Conservation (phyloP, 306 rosid species). For the Astragalus membranaceus region DNA sequence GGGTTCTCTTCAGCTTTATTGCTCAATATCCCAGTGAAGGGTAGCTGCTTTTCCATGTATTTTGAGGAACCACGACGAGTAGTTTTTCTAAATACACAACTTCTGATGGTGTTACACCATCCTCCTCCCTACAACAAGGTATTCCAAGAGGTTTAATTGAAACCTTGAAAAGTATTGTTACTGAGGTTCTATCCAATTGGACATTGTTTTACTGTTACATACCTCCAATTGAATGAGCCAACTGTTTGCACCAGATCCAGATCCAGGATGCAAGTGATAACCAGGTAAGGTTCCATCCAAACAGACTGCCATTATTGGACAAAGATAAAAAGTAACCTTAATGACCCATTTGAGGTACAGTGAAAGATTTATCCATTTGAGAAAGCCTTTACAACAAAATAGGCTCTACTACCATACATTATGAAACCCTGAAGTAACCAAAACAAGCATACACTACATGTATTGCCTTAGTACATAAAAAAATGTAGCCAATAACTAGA, state of each 20-base stretch:
- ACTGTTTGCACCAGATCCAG: constrained; percentile 68
- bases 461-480: no score
- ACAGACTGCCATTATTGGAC: constrained; percentile 46
- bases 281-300: constrained; percentile 92
- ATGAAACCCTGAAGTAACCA: no score
- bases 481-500: no score
- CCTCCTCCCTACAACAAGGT: constrained; percentile 71
- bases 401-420: neutral
- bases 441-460: no score
- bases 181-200: neutral
- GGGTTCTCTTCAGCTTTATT: constrained; percentile 75
- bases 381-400: neutral
- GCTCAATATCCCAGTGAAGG: constrained; percentile 77
- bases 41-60: constrained; percentile 60
- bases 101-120: constrained; percentile 72
- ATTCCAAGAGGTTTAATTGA: neutral
- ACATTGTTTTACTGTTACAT: constrained; percentile 9
- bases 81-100: constrained; percentile 73
- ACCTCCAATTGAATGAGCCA: constrained; percentile 89
- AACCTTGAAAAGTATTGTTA: neutral
- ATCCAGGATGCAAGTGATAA: constrained; percentile 71
- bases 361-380: neutral
- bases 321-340: constrained; percentile 4
- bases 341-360: neutral
- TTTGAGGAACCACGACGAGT: constrained; percentile 86